Evolutionary conservation across 2,329 filamentous ascomycete species (phyloP).

Genomic region (Scytalidium sp.): DNA sequence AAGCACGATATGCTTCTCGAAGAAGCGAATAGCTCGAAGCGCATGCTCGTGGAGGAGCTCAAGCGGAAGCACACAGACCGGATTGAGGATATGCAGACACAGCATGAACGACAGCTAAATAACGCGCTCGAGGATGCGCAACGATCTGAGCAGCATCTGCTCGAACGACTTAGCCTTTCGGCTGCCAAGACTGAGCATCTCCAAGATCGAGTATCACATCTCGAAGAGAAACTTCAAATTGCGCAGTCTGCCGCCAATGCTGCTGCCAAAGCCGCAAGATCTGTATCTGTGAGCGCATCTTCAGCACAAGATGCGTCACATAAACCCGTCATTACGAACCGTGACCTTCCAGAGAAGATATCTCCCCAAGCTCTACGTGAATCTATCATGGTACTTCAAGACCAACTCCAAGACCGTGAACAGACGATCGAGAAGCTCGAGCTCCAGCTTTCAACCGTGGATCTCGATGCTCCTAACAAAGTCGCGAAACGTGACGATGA

Average conservation of each 20-base stretch:
- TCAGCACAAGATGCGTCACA: slow-evolving; percentile 10
- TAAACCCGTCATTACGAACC: slow-evolving; percentile 35
- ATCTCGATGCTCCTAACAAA: slow-evolving; percentile 76
- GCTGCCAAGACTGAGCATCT: slow-evolving; percentile 82
- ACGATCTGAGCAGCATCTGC: slow-evolving; percentile 73
- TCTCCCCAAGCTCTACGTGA: slow-evolving; percentile 93
- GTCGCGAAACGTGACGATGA: slow-evolving; percentile 91
- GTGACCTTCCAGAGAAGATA: slow-evolving; percentile 74
- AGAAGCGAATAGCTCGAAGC: slow-evolving; percentile 70
- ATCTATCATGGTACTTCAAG: slow-evolving; percentile 93
- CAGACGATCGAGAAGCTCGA: slow-evolving; percentile 85
- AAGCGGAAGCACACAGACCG: slow-evolving; percentile 61
- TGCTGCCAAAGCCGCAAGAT: slow-evolving; percentile 72
- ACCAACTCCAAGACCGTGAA: slow-evolving; percentile 94
- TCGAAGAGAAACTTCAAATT: slow-evolving; percentile 90
- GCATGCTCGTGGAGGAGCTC: slow-evolving; percentile 49
- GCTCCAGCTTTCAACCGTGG: slow-evolving; percentile 62
- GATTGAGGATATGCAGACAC: slow-evolving; percentile 70
- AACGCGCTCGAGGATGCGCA: slow-evolving; percentile 79
- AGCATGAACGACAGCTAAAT: slow-evolving; percentile 70
- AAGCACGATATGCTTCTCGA: slow-evolving; percentile 83
- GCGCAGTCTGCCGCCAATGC: slow-evolving; percentile 83
- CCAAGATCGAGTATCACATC: slow-evolving; percentile 77
- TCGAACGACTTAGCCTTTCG: slow-evolving; percentile 77
- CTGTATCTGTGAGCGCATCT: slow-evolving; percentile 16